Percentiles rank a stretch among this genome's conserved stretches.
phyloP scores from a whole-genome alignment of 257 asterid species.

The Salvia splendens region DNA sequence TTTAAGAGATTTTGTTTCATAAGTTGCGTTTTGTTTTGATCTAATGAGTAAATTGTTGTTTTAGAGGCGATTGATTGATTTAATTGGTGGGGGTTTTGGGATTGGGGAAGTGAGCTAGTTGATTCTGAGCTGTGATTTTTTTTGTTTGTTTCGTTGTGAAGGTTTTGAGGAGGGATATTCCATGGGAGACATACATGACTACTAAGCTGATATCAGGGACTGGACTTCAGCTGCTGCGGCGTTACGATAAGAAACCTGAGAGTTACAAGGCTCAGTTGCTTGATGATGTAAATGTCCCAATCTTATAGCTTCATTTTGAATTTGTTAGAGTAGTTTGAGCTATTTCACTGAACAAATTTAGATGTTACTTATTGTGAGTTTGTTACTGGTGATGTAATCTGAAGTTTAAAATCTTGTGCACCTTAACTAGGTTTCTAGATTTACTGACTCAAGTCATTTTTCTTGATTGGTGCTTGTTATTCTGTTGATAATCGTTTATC shows the following conservation, averaged over 20 bases:
- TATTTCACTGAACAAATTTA: slow-evolving; percentile 11
- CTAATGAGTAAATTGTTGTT: slow-evolving; percentile 13
- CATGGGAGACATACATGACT: slow-evolving; percentile 93
- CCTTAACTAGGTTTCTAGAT: slow-evolving; percentile 6
- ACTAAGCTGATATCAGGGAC: slow-evolving; percentile 84
- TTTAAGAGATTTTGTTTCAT: not conserved
- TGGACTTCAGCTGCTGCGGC: slow-evolving; percentile 82
- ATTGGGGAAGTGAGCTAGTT: slow-evolving; percentile 15
- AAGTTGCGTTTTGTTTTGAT: not conserved
- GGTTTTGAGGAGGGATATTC: slow-evolving; percentile 80
- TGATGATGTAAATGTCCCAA: slow-evolving; percentile 57
- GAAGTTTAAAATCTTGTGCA: not conserved
- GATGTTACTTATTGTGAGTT: slow-evolving; percentile 4
- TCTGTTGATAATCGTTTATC: slow-evolving; percentile 10
- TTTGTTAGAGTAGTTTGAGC: not conserved
- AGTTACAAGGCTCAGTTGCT: slow-evolving; percentile 77
- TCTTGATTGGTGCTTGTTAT: not conserved
- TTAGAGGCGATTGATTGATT: slow-evolving; percentile 21
- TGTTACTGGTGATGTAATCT: not conserved
- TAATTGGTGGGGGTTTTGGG: not conserved
- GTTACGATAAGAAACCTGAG: slow-evolving; percentile 84
- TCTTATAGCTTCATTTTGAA: slow-evolving; percentile 6
- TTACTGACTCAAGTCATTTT: not conserved
- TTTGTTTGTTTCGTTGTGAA: slow-evolving; percentile 27
- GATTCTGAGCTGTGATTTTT: slow-evolving; percentile 1